These are phyloP conservation scores for Pichia sp. DNA, from an alignment of 1,139 yeast genomes.

Conservation along the genomic window DNA sequence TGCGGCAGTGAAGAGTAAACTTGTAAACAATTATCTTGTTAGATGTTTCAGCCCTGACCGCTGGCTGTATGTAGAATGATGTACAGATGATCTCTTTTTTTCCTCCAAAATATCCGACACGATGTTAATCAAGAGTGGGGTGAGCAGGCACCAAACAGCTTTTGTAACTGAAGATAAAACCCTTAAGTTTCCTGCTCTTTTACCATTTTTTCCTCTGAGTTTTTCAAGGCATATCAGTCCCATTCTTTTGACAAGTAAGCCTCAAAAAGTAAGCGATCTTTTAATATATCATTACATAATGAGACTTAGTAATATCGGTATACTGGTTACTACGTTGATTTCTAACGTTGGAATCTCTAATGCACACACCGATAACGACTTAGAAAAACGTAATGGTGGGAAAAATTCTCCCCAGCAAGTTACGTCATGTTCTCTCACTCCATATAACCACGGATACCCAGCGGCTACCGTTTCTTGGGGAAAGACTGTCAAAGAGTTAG, in stretches of 20 bases:
- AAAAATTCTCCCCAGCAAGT: neutral
- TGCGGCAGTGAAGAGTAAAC: neutral
- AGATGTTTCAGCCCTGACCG: neutral
- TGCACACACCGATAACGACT: neutral
- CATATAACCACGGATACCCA: conserved; percentile 21
- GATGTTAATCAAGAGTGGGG: neutral
- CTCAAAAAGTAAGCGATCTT: neutral
- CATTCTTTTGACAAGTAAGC: neutral
- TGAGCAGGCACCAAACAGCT: neutral
- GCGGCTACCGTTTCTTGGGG: conserved; percentile 24
- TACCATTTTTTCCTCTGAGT: too few species aligned
- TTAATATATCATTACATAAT: neutral
- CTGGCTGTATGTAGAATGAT: neutral
- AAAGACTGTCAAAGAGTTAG: conserved; percentile 22
- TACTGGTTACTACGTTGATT: neutral
- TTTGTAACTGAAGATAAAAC: too few species aligned
- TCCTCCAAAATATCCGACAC: neutral
- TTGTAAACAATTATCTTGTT: neutral
- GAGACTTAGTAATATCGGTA: conserved; percentile 1
- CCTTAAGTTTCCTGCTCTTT: too few species aligned
- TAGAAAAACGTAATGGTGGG: conserved; percentile 6
- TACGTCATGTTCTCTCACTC: conserved; percentile 6
- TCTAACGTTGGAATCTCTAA: neutral
- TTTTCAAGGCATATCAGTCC: too few species aligned
- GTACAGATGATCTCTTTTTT: neutral